Evolutionary conservation across 768 basidiomycete genomes (phyloP), one percentile per base, ranked within the genome.

Genomic region (Mrakia hoshinonis): DNA sequence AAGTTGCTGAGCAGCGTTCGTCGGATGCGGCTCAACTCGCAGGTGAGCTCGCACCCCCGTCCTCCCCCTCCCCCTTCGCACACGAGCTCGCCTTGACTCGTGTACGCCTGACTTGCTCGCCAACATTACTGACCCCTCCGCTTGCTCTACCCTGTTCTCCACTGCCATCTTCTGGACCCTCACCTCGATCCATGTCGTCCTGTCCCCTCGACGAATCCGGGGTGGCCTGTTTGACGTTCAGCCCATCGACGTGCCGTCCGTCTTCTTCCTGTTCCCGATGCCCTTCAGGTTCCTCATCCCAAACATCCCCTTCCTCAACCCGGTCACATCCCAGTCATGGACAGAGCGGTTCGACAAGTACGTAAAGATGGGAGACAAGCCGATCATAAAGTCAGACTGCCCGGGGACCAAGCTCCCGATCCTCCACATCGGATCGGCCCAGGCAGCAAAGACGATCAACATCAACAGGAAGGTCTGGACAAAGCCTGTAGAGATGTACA

Each of bases 221-320:
- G n/a, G n/a, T n/a, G n/a, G n/a, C n/a, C n/a, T n/a, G n/a, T n/a
- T n/a, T n/a, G n/a, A n/a, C 12, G 13, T 48, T 5, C 38, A 68
- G 67, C 34, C 54, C 9, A 18, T 68, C 11, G 34, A 51, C 26
- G 26, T 68, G 0, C 69, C 69, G 2, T 31, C 26, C 3, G 38
- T 31, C 47, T 63, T 51, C 48, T 70, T 63, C 60, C 20, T 70
- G 26, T 48, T 70, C 31, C 12, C 46, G 15, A 34, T 70, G 15
- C 69, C 69, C 48, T 49, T 58, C 24, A 29, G 69, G 4, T 24
- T 63, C 47, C 26, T 70, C 22, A 3, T 63, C 2, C 69, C 69
- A 6, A 46, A 52, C 34, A 51, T 70, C 20, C 69, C 69, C 9
- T 38, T 39, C 31, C 46, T 70, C 46, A 70, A 70, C 34, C 69